Evolutionary conservation across 345 rosid species (phyloP).

Genomic region (Mercurialis annua): DNA sequence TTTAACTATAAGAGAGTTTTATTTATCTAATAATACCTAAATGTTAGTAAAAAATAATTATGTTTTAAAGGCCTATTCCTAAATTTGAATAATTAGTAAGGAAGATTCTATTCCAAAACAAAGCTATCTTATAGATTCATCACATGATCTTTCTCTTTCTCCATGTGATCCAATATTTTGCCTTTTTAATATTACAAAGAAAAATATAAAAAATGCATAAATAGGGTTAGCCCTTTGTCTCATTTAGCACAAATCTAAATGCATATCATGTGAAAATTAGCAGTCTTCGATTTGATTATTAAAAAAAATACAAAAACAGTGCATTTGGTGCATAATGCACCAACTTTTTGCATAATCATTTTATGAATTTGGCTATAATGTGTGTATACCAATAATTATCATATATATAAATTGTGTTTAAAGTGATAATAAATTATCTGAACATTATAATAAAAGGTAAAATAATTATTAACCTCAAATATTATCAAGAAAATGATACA

Average conservation of each 20-base stretch:
- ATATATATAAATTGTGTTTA: too few species aligned
- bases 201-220: not conserved
- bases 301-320: not conserved
- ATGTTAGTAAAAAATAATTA: too few species aligned
- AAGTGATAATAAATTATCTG: too few species aligned
- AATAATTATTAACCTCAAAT: too few species aligned
- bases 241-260: constrained; percentile 23
- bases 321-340: not conserved
- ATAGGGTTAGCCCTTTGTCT: constrained; percentile 21
- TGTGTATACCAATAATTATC: too few species aligned
- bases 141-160: constrained; percentile 16
- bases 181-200: not conserved
- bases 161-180: constrained; percentile 18
- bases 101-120: constrained; percentile 32
- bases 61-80: too few species aligned
- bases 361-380: too few species aligned
- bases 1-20: not conserved
- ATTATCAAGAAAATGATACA: too few species aligned
- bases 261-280: constrained; percentile 27
- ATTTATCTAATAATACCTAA: not conserved
- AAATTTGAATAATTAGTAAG: constrained; percentile 18
- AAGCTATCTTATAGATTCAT: constrained; percentile 1
- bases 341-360: too few species aligned
- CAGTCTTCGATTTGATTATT: not conserved
- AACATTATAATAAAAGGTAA: not conserved